A percentile compares a stretch with the other conserved stretches of the same genome.
These are phyloP conservation scores for Leccinum proliferum DNA, from an alignment of 1,284 basidiomycete species.

Conservation along the genomic window DNA sequence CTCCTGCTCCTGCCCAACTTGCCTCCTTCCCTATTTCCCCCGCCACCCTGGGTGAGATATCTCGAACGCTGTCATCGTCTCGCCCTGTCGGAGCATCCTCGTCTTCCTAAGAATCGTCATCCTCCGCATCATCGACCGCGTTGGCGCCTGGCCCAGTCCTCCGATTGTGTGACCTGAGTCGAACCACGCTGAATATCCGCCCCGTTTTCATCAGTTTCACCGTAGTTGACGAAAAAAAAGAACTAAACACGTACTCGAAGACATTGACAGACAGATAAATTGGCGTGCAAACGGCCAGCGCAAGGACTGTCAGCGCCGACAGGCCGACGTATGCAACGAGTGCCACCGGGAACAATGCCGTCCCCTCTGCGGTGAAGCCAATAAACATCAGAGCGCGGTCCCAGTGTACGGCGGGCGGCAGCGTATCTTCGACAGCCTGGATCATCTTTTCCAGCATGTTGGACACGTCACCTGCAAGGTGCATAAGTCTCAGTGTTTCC, in stretches of 20 bases:
- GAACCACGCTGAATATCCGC: not conserved
- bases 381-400: not conserved
- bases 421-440: not conserved
- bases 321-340: not conserved
- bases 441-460: constrained; percentile 10
- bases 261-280: not conserved
- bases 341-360: not conserved
- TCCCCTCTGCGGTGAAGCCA: not conserved
- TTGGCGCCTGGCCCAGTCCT: not conserved
- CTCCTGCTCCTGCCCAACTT: not conserved
- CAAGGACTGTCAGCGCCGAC: not conserved
- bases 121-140: not conserved
- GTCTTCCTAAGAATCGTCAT: not conserved
- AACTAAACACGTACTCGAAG: not conserved
- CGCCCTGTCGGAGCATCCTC: not conserved
- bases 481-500: not conserved
- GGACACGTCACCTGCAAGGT: constrained; percentile 15
- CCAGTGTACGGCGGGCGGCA: not conserved
- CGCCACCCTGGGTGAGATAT: not conserved
- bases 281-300: not conserved
- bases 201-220: not conserved
- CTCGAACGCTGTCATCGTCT: not conserved
- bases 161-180: not conserved
- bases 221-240: not conserved
- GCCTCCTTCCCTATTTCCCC: not conserved